These are phyloP conservation scores for Venturia asperata DNA, from an alignment of 2,329 filamentous ascomycete genomes.

Conservation along the genomic window DNA sequence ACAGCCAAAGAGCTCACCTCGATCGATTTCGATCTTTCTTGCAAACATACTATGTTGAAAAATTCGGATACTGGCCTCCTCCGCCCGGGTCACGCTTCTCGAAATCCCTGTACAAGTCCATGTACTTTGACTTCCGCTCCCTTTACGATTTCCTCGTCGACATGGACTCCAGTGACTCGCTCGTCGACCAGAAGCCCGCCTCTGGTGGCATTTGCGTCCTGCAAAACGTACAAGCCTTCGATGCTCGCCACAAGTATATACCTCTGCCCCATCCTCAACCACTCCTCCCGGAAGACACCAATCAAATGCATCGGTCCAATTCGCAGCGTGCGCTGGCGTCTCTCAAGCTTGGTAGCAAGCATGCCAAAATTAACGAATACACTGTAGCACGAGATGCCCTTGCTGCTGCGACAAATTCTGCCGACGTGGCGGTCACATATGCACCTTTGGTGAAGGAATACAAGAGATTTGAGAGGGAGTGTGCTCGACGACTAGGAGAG, in stretches of 20 bases:
- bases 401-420: constrained; percentile 42
- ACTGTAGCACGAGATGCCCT: constrained; percentile 49
- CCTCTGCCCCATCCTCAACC: constrained; percentile 61
- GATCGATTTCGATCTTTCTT: constrained; percentile 66
- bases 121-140: constrained; percentile 63
- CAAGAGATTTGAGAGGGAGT: constrained; percentile 59
- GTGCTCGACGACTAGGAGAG: constrained; percentile 44
- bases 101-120: constrained; percentile 50
- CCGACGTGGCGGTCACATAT: constrained; percentile 31
- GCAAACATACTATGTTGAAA: constrained; percentile 56
- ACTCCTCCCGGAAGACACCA: constrained; percentile 49
- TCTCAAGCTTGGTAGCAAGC: constrained; percentile 31
- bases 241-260: constrained; percentile 51
- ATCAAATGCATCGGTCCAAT: constrained; percentile 24
- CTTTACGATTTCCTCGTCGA: constrained; percentile 68
- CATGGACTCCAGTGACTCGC: constrained; percentile 43
- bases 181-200: constrained; percentile 47
- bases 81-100: constrained; percentile 46
- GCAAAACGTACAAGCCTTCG: constrained; percentile 61
- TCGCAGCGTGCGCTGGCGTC: constrained; percentile 31
- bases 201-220: constrained; percentile 63
- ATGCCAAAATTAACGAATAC: constrained; percentile 27
- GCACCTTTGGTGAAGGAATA: constrained; percentile 59
- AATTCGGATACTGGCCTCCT: constrained; percentile 67
- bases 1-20: constrained; percentile 57